Conservation (phyloP, 352 stramenopile genomes). For the Phytophthora litchii region DNA sequence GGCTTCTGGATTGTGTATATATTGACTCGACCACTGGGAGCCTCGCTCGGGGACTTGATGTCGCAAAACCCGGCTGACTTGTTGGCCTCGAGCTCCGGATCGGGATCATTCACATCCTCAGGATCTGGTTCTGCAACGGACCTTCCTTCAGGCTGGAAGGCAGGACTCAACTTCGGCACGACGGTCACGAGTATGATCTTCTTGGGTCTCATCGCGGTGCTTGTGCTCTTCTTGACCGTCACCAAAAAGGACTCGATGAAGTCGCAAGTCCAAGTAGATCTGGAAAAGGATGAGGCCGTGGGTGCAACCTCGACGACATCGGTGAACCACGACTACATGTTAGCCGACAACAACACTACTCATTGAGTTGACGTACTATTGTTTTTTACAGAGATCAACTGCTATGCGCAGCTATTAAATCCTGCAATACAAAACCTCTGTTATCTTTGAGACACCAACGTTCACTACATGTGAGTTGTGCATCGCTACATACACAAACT, state of each 20-base stretch:
- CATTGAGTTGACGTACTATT: no score
- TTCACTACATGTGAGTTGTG: no score
- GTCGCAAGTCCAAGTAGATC: not conserved
- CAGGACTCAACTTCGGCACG: constrained; percentile 30
- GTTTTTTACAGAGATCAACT: no score
- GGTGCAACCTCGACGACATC: not conserved
- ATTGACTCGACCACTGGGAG: constrained; percentile 29
- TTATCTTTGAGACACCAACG: no score
- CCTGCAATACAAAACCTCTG: no score
- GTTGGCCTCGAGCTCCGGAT: constrained; percentile 1
- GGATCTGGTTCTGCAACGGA: not conserved
- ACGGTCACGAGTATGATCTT: constrained; percentile 35
- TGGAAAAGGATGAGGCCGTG: constrained; percentile 1
- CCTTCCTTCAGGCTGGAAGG: constrained; percentile 28
- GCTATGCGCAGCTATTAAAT: no score
- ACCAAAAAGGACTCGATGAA: constrained; percentile 29
- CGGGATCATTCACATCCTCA: not conserved
- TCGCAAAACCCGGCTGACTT: constrained; percentile 33
- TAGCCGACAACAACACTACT: no score
- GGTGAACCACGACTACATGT: no score
- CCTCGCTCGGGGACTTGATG: constrained; percentile 33
- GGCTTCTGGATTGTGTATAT: constrained; percentile 37
- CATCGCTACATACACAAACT: no score
- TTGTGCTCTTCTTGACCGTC: constrained; percentile 26
- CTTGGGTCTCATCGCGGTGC: constrained; percentile 18